Conservation (phyloP, 2,329 filamentous ascomycete genomes). For the Lasiodiplodia gonubiensis region DNA sequence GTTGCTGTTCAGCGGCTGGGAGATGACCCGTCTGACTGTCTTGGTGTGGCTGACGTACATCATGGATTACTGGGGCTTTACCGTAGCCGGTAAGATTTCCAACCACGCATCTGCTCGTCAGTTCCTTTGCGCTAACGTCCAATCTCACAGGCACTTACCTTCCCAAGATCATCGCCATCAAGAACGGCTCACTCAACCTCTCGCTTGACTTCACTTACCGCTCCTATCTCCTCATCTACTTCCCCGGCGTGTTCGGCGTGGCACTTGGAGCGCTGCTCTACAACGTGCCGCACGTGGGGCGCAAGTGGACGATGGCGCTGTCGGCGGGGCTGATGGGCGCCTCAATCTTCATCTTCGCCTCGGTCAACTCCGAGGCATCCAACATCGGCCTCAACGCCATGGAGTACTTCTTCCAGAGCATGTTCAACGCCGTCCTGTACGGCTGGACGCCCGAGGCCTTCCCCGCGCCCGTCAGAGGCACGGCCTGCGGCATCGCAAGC, state of each 20-base stretch:
- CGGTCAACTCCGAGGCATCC: constrained; percentile 52
- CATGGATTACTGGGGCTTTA: constrained; percentile 59
- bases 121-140: background rate
- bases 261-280: constrained; percentile 56
- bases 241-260: constrained; percentile 59
- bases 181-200: constrained; percentile 54
- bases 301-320: constrained; percentile 54
- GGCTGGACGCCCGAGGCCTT: constrained; percentile 60
- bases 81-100: constrained; percentile 47
- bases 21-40: constrained; percentile 53
- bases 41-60: constrained; percentile 59
- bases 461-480: constrained; percentile 58
- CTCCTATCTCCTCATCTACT: constrained; percentile 61
- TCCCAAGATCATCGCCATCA: constrained; percentile 58
- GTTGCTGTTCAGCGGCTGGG: constrained; percentile 51
- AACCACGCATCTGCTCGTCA: no score
- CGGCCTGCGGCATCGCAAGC: constrained; percentile 61
- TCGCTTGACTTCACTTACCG: constrained; percentile 57
- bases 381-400: constrained; percentile 59
- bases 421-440: constrained; percentile 60
- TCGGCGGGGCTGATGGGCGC: constrained; percentile 52
- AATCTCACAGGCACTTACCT: constrained; percentile 51
- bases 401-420: constrained; percentile 60
- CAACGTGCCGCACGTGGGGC: constrained; percentile 50
- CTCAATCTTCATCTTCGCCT: constrained; percentile 53